Evolutionary conservation across 2,329 filamentous ascomycete genomes (phyloP).

Genomic region (Rutstroemia sp.): DNA sequence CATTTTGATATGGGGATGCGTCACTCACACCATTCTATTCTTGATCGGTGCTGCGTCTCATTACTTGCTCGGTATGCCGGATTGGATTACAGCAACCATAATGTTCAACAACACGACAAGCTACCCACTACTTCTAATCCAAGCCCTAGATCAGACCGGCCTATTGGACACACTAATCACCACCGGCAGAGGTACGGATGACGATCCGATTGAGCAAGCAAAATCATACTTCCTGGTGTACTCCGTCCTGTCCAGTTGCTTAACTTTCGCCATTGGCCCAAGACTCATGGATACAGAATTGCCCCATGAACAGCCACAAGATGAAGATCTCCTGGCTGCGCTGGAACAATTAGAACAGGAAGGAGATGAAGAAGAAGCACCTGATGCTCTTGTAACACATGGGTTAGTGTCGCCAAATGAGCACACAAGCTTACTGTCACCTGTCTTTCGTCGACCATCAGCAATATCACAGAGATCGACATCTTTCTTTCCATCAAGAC

Average conservation of each 20-base stretch:
- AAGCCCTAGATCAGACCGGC: constrained; percentile 35
- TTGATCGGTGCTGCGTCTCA: constrained; percentile 33
- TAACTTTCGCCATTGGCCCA: constrained; percentile 59
- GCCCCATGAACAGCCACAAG: constrained; percentile 29
- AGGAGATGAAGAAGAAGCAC: constrained; percentile 1
- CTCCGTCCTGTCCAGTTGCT: constrained; percentile 52
- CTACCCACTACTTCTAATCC: constrained; percentile 39
- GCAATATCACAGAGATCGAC: constrained; percentile 7
- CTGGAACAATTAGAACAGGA: constrained; percentile 20
- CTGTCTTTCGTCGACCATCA: constrained; percentile 15
- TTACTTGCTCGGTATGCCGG: constrained; percentile 35
- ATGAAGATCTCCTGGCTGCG: constrained; percentile 10
- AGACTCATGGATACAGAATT: constrained; percentile 43
- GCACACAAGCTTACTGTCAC: constrained; percentile 42
- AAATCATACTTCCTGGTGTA: constrained; percentile 62
- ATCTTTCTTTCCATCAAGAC: constrained; percentile 28
- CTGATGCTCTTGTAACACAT: constrained; percentile 18
- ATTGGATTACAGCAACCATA: constrained; percentile 39
- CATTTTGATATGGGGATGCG: constrained; percentile 36
- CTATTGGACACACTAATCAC: constrained; percentile 43
- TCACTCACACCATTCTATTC: constrained; percentile 35
- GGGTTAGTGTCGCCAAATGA: constrained; percentile 26
- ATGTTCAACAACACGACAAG: constrained; percentile 44
- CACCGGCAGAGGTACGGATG: constrained; percentile 36
- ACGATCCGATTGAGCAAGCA: constrained; percentile 47